Evolutionary conservation across 164 flowering plant genomes (phyloP), one percentile per base, ranked within the genome.

Genomic region (Malania oleifera): DNA sequence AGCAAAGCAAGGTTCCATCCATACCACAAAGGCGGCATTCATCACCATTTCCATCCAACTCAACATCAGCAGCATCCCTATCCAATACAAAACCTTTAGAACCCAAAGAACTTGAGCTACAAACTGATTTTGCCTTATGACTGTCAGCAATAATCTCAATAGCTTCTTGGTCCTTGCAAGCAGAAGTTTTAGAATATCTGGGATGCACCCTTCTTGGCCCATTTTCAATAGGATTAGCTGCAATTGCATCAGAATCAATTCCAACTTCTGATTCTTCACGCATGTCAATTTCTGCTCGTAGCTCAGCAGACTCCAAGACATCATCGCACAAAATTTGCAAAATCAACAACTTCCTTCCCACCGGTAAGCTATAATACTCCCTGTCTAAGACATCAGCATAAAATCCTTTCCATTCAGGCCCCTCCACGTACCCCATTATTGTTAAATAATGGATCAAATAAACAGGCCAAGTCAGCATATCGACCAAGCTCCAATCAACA

Each of bases 1-100:
- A 95, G 50, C 97, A 91, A 52, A 95, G 76, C 73, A 95, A 70
- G 14, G 78, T 89, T 61, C 99, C 99, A 67, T 89, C 97, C 99
- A 95, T 91, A 54, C 96, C 96, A 71, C 99, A 95, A 44, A 95
- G 82, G 38, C 87, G 80, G 58, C 99, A 95, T 59, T 95, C 99
- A 70, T 95, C 99, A 37, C 87, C 70, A 59, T 91, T 91, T 43
- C 72, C 75, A 76, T 91, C 96, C 57, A 66, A 62, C 63, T 65
- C 91, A 64, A 40, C 77, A 72, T 64, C 70, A 54, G 67, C 57
- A 39, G 54, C 68, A 56, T 69, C 69, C 12, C 41, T 41, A 51
- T 53, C 73, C 52, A 62, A 44, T 46, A 61, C 73, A 34, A 65
- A 24, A 43, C 55, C 62, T 40, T 67, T 71, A 29, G 45, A 62